Base-by-base conservation (phyloP, 768 basidiomycete species). In the Naganishia friedmannii region DNA sequence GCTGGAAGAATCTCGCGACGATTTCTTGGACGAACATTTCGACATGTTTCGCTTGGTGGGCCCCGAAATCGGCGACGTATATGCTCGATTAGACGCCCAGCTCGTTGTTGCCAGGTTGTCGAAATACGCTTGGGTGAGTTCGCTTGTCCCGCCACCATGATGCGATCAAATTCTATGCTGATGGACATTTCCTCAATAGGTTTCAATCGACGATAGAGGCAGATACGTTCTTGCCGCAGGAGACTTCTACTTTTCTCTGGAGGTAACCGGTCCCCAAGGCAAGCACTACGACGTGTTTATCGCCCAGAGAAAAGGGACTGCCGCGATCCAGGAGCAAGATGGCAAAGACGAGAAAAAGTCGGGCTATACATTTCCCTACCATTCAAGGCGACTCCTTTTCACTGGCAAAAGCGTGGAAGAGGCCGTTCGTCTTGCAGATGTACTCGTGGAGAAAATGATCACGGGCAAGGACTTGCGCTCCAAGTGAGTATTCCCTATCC, bases 91-190 rank as follows among this genome's bases (percentile, higher is more conserved):
- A 12, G 7, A 63, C 46, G 60, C 60, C 7, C 23, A 45, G 60
- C 23, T 39, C 23, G 42, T 23, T 28, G 42, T 45, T 29, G 26
- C 26, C 1, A 23, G 60, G 37, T 7, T 28, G 10, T 63, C 60
- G 26, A 63, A 63, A 23, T 63, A 63, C 32, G 60, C 60, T 28
- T 63, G 60, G 60, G 60, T 63, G 26, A 46, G 60, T 45, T n/a
- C 12, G 48, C 3, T 8, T 51, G 7, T 51, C 12, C n/a, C n/a
- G n/a, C 45, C 23, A 26, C 15, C 3, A 51, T 8, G 23, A 3
- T 3, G 23, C 48, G 48, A 19, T 58, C 10, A 8, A 34, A 29
- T 7, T 9, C n/a, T 39, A 21, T 12, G 17, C 34, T 34, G 31
- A 58, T n/a, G 8, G 26, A 2, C 34, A 15, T 58, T 4, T 3